These are phyloP conservation scores for Tulasnella sp. DNA, from an alignment of 768 basidiomycete species.

Conservation along the genomic window DNA sequence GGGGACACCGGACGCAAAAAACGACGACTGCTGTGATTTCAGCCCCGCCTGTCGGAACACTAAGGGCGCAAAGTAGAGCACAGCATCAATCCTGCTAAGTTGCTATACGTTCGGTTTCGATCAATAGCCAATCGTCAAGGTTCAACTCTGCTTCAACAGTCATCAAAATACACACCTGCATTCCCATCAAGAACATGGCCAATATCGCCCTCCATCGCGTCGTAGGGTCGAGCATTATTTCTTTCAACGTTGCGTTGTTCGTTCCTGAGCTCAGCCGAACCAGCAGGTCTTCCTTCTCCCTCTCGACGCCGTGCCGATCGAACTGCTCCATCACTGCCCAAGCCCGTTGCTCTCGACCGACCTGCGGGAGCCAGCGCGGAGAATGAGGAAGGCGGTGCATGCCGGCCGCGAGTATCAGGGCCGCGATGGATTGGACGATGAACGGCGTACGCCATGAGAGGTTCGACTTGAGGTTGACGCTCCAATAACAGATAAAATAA, in stretches of 20 bases:
- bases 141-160: background rate
- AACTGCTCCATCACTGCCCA: slow-evolving; percentile 17
- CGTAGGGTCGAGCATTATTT: slow-evolving; percentile 3
- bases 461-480: slow-evolving; percentile 25
- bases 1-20: slow-evolving; percentile 41
- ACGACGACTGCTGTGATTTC: slow-evolving; percentile 35
- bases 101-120: slow-evolving; percentile 18
- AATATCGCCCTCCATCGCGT: slow-evolving; percentile 28
- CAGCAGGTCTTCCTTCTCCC: slow-evolving; percentile 23
- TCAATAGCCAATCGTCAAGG: slow-evolving; percentile 1
- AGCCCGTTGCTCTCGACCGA: slow-evolving; percentile 30
- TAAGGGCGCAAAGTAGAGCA: slow-evolving; percentile 35
- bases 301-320: slow-evolving; percentile 23
- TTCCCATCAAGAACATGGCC: slow-evolving; percentile 35
- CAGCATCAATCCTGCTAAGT: slow-evolving; percentile 29
- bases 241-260: slow-evolving; percentile 1
- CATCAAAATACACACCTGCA: slow-evolving; percentile 29
- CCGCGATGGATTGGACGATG: slow-evolving; percentile 27
- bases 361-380: slow-evolving; percentile 30
- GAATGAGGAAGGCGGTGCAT: slow-evolving; percentile 17
- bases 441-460: slow-evolving; percentile 34
- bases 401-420: slow-evolving; percentile 15
- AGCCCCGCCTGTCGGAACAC: slow-evolving; percentile 43
- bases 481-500: slow-evolving; percentile 33
- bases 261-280: background rate